phyloP scores from a whole-genome alignment of 1,139 yeast species.

The Yamadazyma diddensiae region DNA sequence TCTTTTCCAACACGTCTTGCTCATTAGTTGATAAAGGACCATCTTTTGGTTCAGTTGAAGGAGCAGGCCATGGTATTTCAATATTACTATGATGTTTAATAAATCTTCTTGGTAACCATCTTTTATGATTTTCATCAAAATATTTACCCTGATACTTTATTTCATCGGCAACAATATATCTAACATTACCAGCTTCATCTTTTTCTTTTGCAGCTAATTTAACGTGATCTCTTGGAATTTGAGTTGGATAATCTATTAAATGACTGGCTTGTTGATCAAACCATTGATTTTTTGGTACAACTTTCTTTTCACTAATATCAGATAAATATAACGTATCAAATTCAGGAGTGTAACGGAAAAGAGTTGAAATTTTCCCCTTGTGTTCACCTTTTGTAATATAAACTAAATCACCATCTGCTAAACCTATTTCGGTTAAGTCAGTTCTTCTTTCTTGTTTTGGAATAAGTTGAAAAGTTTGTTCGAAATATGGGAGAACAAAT shows the following conservation, averaged over 20 bases:
- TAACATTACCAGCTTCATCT: slow-evolving; percentile 58
- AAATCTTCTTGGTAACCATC: slow-evolving; percentile 73
- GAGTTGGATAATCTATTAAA: slow-evolving; percentile 62
- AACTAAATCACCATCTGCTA: slow-evolving; percentile 41
- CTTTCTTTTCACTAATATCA: slow-evolving; percentile 33
- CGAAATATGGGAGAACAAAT: slow-evolving; percentile 37
- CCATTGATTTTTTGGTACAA: slow-evolving; percentile 69
- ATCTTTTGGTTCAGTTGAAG: slow-evolving; percentile 56
- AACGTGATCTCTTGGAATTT: slow-evolving; percentile 41
- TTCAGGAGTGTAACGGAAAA: slow-evolving; percentile 29
- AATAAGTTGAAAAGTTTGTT: slow-evolving; percentile 20
- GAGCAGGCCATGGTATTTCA: slow-evolving; percentile 89
- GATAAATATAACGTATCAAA: slow-evolving; percentile 34
- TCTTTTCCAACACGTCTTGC: slow-evolving; percentile 63
- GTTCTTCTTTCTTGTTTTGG: slow-evolving; percentile 29
- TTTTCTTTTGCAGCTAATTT: slow-evolving; percentile 77
- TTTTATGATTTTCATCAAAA: slow-evolving; percentile 72
- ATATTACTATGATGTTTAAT: slow-evolving; percentile 66
- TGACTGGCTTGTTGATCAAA: slow-evolving; percentile 70
- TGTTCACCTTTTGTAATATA: slow-evolving; percentile 63
- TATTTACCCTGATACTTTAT: slow-evolving; percentile 63
- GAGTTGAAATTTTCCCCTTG: slow-evolving; percentile 68
- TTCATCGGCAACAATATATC: slow-evolving; percentile 72
- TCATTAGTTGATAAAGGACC: slow-evolving; percentile 59
- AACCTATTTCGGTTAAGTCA: slow-evolving; percentile 31